Percentiles rank a stretch among this genome's conserved stretches.
Evolutionary conservation across 2,329 filamentous ascomycete genomes (phyloP).

Genomic region (Neonectria magnoliae): DNA sequence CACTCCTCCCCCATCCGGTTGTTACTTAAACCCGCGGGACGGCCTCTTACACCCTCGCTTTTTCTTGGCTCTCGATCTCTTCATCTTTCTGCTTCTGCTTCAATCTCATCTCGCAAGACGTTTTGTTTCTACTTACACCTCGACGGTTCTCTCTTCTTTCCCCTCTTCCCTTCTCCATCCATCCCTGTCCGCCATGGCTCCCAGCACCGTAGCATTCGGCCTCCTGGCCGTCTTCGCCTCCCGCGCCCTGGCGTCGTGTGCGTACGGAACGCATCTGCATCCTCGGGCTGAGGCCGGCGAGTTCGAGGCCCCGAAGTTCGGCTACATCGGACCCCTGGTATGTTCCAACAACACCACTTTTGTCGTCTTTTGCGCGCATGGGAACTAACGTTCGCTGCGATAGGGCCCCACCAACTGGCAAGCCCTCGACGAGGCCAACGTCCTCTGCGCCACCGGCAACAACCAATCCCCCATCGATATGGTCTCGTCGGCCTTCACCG

Average conservation of each 20-base stretch:
- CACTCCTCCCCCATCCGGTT: neutral
- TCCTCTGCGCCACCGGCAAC: conserved; percentile 57
- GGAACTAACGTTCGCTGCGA: neutral
- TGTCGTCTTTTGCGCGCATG: neutral
- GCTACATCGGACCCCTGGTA: conserved; percentile 50
- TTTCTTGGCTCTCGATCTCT: neutral
- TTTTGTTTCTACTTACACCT: neutral
- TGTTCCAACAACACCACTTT: conserved; percentile 2
- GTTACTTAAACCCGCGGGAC: neutral
- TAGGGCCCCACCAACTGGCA: conserved; percentile 65
- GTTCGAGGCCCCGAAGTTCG: conserved; percentile 50
- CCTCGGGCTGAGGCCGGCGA: conserved; percentile 43
- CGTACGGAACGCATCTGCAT: conserved; percentile 51
- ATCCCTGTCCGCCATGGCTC: neutral
- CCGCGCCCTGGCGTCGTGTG: conserved; percentile 48
- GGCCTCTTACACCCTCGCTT: neutral
- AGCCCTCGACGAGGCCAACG: conserved; percentile 54
- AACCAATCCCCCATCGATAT: conserved; percentile 68
- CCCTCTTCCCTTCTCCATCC: neutral
- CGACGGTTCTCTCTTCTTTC: neutral
- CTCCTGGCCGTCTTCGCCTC: conserved; percentile 32
- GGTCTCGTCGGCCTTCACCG: conserved; percentile 41
- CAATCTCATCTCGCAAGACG: neutral
- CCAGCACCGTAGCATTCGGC: conserved; percentile 15
- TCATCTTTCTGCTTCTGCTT: neutral